Percentiles rank a stretch among this genome's conserved stretches.
phyloP scores from a whole-genome alignment of 2,329 filamentous ascomycete genomes.

The Passalora sequoiae region DNA sequence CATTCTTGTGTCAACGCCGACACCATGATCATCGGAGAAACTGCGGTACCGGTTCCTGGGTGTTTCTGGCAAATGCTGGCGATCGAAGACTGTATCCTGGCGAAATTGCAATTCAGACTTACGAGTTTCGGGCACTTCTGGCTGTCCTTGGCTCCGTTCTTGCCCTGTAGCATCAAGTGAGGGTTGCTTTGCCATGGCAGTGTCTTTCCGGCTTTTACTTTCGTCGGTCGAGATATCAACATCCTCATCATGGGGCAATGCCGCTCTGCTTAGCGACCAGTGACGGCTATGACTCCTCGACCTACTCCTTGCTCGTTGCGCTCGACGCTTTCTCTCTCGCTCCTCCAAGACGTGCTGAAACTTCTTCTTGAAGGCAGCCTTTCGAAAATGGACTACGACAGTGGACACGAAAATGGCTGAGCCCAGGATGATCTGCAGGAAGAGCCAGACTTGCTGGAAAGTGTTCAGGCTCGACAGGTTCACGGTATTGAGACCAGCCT shows the following conservation, averaged over 20 bases:
- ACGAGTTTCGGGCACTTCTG: not conserved
- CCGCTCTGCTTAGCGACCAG: slow-evolving; percentile 9
- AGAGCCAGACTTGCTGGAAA: slow-evolving; percentile 63
- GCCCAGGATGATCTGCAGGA: slow-evolving; percentile 60
- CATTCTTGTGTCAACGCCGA: slow-evolving; percentile 32
- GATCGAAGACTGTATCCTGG: slow-evolving; percentile 7
- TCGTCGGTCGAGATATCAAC: not conserved
- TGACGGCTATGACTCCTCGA: slow-evolving; percentile 30
- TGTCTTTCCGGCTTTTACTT: not conserved
- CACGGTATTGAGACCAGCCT: slow-evolving; percentile 63
- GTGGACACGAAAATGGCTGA: slow-evolving; percentile 63
- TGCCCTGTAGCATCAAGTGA: not conserved
- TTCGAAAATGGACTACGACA: slow-evolving; percentile 58
- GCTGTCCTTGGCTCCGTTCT: not conserved
- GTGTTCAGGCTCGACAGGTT: slow-evolving; percentile 60
- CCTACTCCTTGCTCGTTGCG: slow-evolving; percentile 25
- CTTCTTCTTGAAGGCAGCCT: slow-evolving; percentile 57
- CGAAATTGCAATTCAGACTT: slow-evolving; percentile 3
- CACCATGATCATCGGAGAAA: slow-evolving; percentile 29
- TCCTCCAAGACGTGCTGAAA: slow-evolving; percentile 49
- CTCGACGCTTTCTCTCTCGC: slow-evolving; percentile 33
- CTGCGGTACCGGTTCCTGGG: not conserved
- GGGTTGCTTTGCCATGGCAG: not conserved
- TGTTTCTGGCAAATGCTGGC: slow-evolving; percentile 1
- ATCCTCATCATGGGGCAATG: not conserved